Percentiles rank a stretch among this genome's conserved stretches.
These are phyloP conservation scores for Lasiodiplodia sp. DNA, from an alignment of 2,329 filamentous ascomycete genomes.

Conservation along the genomic window DNA sequence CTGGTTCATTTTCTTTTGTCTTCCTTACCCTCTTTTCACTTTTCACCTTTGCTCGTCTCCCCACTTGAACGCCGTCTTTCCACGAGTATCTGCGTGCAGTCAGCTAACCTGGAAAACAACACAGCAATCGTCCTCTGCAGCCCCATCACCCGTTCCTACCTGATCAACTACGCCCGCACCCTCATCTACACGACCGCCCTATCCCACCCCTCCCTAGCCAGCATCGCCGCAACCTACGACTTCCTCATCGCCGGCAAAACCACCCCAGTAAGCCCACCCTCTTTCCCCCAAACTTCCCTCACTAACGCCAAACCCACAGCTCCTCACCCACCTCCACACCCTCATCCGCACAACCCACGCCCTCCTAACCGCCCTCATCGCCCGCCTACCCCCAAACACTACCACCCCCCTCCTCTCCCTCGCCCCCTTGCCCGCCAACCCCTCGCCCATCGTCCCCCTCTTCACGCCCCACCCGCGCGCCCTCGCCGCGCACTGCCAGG, in stretches of 20 bases:
- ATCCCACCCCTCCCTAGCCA: slow-evolving; percentile 50
- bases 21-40: too few relatives aligned
- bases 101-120: neutral
- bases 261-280: slow-evolving; percentile 30
- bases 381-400: neutral
- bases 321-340: slow-evolving; percentile 37
- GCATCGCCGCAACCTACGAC: slow-evolving; percentile 47
- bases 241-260: slow-evolving; percentile 38
- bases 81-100: neutral
- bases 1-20: neutral
- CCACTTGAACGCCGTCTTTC: neutral
- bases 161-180: slow-evolving; percentile 49
- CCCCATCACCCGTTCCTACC: slow-evolving; percentile 40
- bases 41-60: neutral
- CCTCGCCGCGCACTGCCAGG: slow-evolving; percentile 40
- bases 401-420: neutral
- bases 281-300: neutral
- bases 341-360: slow-evolving; percentile 38
- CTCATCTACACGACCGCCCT: slow-evolving; percentile 54
- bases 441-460: slow-evolving; percentile 7
- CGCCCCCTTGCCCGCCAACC: slow-evolving; percentile 3
- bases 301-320: slow-evolving; percentile 13
- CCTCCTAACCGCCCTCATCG: slow-evolving; percentile 30
- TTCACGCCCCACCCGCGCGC: slow-evolving; percentile 40
- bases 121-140: slow-evolving; percentile 45